phyloP scores from a whole-genome alignment of 805 yeast species.

The Yarrowia sp. region DNA sequence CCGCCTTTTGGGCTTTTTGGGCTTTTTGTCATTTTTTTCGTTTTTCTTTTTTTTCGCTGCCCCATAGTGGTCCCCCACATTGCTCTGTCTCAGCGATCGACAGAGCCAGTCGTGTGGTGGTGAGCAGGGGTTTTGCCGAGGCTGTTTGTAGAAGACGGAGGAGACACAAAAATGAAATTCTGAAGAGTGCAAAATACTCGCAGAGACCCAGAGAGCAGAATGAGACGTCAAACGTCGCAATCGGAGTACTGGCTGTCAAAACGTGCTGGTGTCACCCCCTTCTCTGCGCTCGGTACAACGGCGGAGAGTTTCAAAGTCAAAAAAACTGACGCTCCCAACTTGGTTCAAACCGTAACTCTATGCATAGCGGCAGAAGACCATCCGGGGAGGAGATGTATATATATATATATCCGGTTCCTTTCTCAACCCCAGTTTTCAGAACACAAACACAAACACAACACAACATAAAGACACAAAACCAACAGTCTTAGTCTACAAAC shows the following conservation, averaged over 20 bases:
- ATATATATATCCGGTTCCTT: background rate
- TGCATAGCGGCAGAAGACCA: conserved; percentile 22
- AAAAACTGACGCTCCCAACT: background rate
- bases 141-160: background rate
- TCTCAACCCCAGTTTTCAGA: too few relatives aligned
- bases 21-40: background rate
- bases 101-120: conserved; percentile 7
- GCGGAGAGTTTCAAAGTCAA: background rate
- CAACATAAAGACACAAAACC: background rate
- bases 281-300: conserved; percentile 8
- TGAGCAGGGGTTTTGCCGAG: background rate
- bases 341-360: background rate
- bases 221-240: background rate
- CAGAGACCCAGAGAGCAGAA: background rate
- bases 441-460: background rate
- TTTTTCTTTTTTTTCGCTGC: background rate
- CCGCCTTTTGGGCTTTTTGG: too few relatives aligned
- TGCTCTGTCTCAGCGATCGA: conserved; percentile 19
- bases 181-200: background rate
- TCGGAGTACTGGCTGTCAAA: too few relatives aligned
- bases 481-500: background rate
- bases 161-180: background rate
- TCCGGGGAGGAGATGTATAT: conserved; percentile 6
- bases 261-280: too few relatives aligned
- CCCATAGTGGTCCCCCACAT: conserved; percentile 11